A percentile compares a stretch with the other conserved stretches of the same genome.
Conservation (phyloP, 805 yeast species). For the Candida golubevii region DNA sequence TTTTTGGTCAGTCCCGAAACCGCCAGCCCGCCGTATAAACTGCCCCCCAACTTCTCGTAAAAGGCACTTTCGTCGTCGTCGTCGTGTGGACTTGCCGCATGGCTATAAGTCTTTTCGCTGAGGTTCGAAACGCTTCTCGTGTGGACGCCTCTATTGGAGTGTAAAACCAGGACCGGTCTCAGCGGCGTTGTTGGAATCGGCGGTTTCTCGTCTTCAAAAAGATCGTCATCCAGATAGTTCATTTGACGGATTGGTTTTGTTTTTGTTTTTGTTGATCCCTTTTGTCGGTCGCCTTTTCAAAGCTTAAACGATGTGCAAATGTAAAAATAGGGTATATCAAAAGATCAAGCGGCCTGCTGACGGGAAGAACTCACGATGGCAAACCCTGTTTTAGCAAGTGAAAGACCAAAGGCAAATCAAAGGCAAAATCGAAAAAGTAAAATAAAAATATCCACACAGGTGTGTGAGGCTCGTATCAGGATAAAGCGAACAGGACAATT, state of each 20-base stretch:
- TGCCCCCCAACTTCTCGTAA: constrained; percentile 16
- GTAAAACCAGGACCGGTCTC: constrained; percentile 1
- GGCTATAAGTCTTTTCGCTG: constrained; percentile 9
- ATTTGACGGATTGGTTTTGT: background rate
- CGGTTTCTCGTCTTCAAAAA: constrained; percentile 16
- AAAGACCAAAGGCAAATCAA: no score
- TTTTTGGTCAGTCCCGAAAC: constrained; percentile 1
- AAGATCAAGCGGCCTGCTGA: no score
- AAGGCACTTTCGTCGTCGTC: constrained; percentile 14
- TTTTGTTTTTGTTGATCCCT: no score
- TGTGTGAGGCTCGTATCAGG: no score
- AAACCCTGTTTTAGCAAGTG: no score
- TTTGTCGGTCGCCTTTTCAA: no score
- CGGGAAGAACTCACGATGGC: no score
- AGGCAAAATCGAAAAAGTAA: no score
- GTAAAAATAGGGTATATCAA: no score
- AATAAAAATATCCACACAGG: no score
- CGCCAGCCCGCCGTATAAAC: constrained; percentile 13
- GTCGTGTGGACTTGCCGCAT: constrained; percentile 7
- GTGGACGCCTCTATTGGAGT: constrained; percentile 4
- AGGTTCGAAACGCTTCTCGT: constrained; percentile 8
- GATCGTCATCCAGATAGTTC: constrained; percentile 16
- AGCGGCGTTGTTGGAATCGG: background rate
- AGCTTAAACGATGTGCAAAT: no score
- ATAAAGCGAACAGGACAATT: no score